phyloP scores from a whole-genome alignment of 352 stramenopile genomes.

The Globisporangium middletonii region DNA sequence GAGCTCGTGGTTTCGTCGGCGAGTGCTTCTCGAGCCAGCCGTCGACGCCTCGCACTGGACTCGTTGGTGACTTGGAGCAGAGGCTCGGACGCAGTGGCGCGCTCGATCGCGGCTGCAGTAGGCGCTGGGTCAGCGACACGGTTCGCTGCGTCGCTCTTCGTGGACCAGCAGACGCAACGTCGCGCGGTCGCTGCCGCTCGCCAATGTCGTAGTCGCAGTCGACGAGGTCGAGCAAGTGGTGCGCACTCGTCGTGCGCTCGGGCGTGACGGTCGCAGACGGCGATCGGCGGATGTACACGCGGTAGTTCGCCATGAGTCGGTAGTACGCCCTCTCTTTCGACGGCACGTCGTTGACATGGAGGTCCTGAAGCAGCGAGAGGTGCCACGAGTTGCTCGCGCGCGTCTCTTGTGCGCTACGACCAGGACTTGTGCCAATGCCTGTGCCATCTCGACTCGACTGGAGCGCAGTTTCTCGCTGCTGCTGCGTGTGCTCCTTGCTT shows the following conservation, averaged over 20 bases:
- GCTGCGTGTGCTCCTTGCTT: no score
- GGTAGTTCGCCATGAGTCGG: slow-evolving; percentile 54
- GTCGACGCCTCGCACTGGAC: slow-evolving; percentile 20
- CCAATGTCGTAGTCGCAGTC: slow-evolving; percentile 2
- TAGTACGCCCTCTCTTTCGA: slow-evolving; percentile 45
- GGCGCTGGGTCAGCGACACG: no score
- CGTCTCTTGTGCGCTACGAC: neutral
- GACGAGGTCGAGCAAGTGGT: neutral
- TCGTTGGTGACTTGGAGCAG: no score
- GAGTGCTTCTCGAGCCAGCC: slow-evolving; percentile 31
- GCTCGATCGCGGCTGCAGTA: neutral
- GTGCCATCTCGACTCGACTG: no score
- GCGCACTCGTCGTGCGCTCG: neutral
- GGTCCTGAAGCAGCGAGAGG: slow-evolving; percentile 24
- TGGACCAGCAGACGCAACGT: no score
- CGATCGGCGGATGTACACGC: slow-evolving; percentile 26
- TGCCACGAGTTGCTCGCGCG: slow-evolving; percentile 25
- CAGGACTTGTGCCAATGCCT: no score
- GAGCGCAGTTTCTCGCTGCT: no score
- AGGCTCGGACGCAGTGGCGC: slow-evolving; percentile 10
- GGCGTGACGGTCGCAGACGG: no score
- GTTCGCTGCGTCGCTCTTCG: no score
- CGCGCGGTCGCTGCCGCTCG: no score
- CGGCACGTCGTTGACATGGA: slow-evolving; percentile 29
- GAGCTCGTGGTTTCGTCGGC: neutral